Percentiles rank a stretch among this genome's conserved stretches.
Conservation (phyloP, 331 rosid species). For the Ulmus americana region DNA sequence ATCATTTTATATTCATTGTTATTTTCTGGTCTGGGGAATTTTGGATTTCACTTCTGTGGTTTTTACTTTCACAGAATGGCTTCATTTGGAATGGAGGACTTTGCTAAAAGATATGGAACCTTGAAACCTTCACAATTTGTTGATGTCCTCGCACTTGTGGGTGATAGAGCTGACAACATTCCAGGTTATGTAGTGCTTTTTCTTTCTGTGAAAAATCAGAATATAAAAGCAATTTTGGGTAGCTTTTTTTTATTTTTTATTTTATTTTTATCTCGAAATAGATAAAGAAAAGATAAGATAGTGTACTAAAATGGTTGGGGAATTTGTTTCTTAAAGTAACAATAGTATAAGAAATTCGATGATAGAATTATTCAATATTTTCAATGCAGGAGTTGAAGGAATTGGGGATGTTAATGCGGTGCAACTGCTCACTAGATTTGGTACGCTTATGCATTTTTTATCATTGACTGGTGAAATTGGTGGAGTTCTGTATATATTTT, state of each 20-base stretch:
- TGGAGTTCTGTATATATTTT: conserved; percentile 2
- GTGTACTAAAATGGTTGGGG: too few species aligned
- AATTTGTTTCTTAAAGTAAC: too few species aligned
- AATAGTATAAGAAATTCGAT: too few species aligned
- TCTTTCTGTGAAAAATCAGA: conserved; percentile 7
- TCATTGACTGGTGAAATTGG: not conserved
- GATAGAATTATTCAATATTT: conserved; percentile 1
- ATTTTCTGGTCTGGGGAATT: conserved; percentile 3
- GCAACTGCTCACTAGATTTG: conserved; percentile 66
- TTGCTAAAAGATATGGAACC: conserved; percentile 59
- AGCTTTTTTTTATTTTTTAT: too few species aligned
- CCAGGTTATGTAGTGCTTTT: conserved; percentile 58
- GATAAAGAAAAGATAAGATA: too few species aligned
- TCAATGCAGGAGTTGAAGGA: conserved; percentile 77
- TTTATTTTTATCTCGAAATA: too few species aligned
- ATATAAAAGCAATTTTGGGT: too few species aligned
- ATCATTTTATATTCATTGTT: not conserved
- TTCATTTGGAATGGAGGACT: conserved; percentile 92
- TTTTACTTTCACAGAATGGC: conserved; percentile 53
- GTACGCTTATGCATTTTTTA: conserved; percentile 30
- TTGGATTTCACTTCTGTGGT: not conserved
- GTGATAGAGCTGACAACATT: conserved; percentile 86
- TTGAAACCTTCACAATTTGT: conserved; percentile 87
- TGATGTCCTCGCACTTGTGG: conserved; percentile 76
- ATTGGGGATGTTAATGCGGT: conserved; percentile 87